phyloP scores from a whole-genome alignment of 805 yeast genomes.

The Zygosaccharomyces gambellarensis region DNA sequence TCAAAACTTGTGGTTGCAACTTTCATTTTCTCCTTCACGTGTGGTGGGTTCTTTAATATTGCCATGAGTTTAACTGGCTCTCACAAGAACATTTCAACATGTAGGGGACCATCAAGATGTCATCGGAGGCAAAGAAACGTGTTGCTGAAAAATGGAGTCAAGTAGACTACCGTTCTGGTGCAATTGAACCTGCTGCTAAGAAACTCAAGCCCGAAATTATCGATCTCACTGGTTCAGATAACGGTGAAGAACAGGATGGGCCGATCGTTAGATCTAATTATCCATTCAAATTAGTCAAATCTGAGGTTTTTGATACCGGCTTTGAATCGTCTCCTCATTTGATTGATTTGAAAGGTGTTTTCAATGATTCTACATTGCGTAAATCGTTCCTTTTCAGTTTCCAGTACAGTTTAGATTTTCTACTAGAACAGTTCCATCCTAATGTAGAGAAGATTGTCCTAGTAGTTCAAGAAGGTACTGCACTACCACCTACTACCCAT shows the following conservation, averaged over 20 bases:
- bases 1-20: neutral
- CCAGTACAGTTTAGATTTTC: constrained; percentile 40
- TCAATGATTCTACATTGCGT: constrained; percentile 34
- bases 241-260: neutral
- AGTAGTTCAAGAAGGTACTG: constrained; percentile 34
- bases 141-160: constrained; percentile 21
- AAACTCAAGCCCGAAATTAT: constrained; percentile 9
- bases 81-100: neutral
- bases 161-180: constrained; percentile 9
- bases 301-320: constrained; percentile 21
- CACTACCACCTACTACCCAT: constrained; percentile 19
- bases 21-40: neutral
- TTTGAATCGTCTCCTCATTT: constrained; percentile 20
- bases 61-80: neutral
- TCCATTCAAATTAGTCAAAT: constrained; percentile 23
- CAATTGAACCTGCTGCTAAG: constrained; percentile 1
- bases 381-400: constrained; percentile 47
- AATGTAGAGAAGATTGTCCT: constrained; percentile 23
- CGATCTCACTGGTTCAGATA: constrained; percentile 12
- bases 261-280: neutral
- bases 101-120: neutral
- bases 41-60: neutral
- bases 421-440: constrained; percentile 32
- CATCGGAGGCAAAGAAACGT: constrained; percentile 16
- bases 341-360: constrained; percentile 26